phyloP scores from a whole-genome alignment of 2,329 filamentous ascomycete species.

The Aureobasidium zeae region DNA sequence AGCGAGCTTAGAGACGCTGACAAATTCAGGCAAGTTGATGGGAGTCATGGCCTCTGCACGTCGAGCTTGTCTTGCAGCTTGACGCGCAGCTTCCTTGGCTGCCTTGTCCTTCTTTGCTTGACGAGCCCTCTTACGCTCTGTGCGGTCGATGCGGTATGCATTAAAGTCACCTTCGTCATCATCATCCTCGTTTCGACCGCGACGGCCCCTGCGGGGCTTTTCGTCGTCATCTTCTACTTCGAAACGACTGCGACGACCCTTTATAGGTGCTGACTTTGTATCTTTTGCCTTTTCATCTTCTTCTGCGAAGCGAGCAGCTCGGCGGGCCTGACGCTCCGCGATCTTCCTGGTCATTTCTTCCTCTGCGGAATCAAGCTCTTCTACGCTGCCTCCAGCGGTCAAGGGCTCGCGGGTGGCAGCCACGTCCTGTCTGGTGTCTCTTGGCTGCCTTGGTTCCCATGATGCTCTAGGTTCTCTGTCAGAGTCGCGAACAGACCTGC shows the following conservation, averaged over 20 bases:
- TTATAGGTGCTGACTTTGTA: background rate
- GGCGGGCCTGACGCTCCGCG: constrained; percentile 14
- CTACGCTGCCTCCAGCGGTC: background rate
- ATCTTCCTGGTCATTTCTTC: constrained; percentile 15
- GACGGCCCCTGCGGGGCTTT: constrained; percentile 12
- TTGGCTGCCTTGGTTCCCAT: constrained; percentile 3
- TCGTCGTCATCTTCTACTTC: constrained; percentile 16
- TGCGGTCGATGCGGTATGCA: constrained; percentile 17
- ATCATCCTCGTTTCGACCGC: constrained; percentile 13
- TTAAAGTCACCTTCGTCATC: constrained; percentile 16
- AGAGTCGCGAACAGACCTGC: constrained; percentile 1
- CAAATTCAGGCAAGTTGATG: constrained; percentile 80
- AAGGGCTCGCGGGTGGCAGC: background rate
- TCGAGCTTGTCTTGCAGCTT: constrained; percentile 20
- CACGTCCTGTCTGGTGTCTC: constrained; percentile 8
- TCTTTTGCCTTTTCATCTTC: constrained; percentile 8
- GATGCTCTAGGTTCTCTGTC: background rate
- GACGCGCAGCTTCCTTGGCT: constrained; percentile 22
- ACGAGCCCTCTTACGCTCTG: constrained; percentile 21
- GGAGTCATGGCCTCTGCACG: constrained; percentile 40
- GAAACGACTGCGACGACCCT: constrained; percentile 20
- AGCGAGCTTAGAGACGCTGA: constrained; percentile 77
- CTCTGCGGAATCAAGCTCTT: background rate
- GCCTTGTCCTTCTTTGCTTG: constrained; percentile 20
- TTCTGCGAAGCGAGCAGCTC: constrained; percentile 14